phyloP scores from a whole-genome alignment of 2,329 filamentous ascomycete species.

The Trichoderma koningiopsis region DNA sequence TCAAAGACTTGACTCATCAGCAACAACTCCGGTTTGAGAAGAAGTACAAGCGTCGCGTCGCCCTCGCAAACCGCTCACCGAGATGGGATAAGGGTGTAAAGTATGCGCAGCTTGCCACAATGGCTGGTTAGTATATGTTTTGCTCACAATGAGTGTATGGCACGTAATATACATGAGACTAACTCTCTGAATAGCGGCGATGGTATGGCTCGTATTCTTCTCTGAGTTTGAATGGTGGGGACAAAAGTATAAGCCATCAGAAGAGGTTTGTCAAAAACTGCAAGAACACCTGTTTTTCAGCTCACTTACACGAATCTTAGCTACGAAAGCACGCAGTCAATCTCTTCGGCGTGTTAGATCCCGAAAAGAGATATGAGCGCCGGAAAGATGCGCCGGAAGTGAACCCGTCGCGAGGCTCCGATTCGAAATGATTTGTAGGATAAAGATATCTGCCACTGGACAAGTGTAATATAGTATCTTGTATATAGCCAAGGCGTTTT shows the following conservation, averaged over 20 bases:
- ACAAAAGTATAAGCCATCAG: constrained; percentile 45
- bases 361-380: constrained; percentile 47
- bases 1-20: constrained; percentile 67
- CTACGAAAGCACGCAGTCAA: constrained; percentile 42
- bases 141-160: not conserved
- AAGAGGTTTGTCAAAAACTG: constrained; percentile 39
- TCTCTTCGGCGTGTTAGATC: constrained; percentile 45
- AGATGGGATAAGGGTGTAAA: constrained; percentile 66
- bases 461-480: constrained; percentile 33
- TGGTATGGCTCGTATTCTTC: constrained; percentile 46
- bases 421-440: constrained; percentile 33
- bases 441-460: not conserved
- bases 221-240: constrained; percentile 50
- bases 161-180: not conserved
- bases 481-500: constrained; percentile 32
- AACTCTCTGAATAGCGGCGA: constrained; percentile 35
- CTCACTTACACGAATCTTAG: constrained; percentile 31
- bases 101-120: constrained; percentile 63
- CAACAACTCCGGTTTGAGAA: constrained; percentile 79
- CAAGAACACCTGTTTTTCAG: not conserved
- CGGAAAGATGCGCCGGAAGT: constrained; percentile 43
- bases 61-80: constrained; percentile 62
- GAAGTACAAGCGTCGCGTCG: constrained; percentile 71
- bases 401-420: constrained; percentile 32
- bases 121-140: constrained; percentile 52